phyloP scores from a whole-genome alignment of 495 filamentous ascomycete genomes.

The Neurospora sp. region DNA sequence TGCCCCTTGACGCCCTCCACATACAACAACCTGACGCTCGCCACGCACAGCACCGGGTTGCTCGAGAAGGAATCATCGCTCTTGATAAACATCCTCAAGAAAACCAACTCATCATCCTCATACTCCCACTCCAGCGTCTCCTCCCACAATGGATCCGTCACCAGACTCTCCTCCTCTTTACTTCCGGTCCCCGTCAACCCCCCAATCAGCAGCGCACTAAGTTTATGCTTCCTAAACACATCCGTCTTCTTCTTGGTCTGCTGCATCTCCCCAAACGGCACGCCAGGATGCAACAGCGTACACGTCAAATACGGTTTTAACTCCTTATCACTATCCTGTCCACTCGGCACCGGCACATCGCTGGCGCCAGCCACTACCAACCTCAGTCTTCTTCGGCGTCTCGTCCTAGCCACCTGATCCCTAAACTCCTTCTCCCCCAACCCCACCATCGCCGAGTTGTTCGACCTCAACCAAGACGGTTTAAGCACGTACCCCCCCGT shows the following conservation, averaged over 20 bases:
- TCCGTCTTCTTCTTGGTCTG: conserved; percentile 41
- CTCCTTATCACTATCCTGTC: conserved; percentile 19
- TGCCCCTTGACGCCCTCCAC: conserved; percentile 22
- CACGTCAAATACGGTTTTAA: conserved; percentile 46
- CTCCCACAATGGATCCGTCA: conserved; percentile 42
- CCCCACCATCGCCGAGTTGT: conserved; percentile 31
- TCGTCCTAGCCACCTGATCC: conserved; percentile 13
- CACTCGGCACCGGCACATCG: conserved; percentile 34
- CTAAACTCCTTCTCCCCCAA: not conserved
- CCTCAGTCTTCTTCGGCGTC: conserved; percentile 23
- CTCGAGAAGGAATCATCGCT: conserved; percentile 40
- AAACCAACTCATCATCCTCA: conserved; percentile 44
- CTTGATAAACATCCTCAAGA: conserved; percentile 44
- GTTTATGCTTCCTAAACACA: conserved; percentile 36
- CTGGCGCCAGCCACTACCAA: conserved; percentile 41
- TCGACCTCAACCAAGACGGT: conserved; percentile 36
- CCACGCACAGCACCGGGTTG: conserved; percentile 40
- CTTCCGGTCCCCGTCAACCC: not conserved
- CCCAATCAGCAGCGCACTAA: conserved; percentile 29
- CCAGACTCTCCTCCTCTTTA: conserved; percentile 28
- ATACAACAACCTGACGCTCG: conserved; percentile 38
- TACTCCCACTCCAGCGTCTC: conserved; percentile 45
- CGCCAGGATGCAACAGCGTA: conserved; percentile 33
- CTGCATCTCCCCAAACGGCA: conserved; percentile 14
- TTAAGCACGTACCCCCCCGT: conserved; percentile 47